Evolutionary conservation across 305 asterid species (phyloP), one percentile per base, ranked within the genome.

Genomic region (Fraxinus xanthoxyloides): DNA sequence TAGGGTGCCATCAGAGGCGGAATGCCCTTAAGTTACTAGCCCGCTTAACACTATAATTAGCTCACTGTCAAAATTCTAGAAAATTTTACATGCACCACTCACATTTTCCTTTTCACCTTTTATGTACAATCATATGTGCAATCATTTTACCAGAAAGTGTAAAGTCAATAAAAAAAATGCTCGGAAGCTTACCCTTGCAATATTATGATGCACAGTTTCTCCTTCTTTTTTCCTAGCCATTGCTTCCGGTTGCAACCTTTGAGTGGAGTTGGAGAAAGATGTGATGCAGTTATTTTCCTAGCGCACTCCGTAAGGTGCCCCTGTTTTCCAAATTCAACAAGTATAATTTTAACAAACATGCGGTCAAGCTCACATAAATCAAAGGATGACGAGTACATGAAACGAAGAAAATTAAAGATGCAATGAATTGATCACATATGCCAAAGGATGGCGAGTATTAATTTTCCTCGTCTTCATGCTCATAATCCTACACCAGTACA

Each of bases 361-460:
- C 19, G 0, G 36, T 4, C 35, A 28, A 67, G 67, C 26, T 19
- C 12, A 7, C 28, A 56, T 7, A 56, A 19, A 21, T 21, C 67
- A 56, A 19, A 67, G 19, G 74, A 69, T 30, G 23, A 31, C 12
- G 19, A 69, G 40, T 69, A 31, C 21, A 69, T 24, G 73, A 65
- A 65, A 63, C 7, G 2, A 9, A 69, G 38, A 69, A 28, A 69
- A 28, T 31, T 31, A 12, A 69, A 69, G 75, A 69, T 31, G 38
- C 75, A 69, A 30, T 15, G 38, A 23, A 76, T 30, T 78, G 69
- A 28, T 46, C 69, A 82, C 79, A 77, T 21, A 30, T 26, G 76
- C 76, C n/a, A 46, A 72, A 80, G 46, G 81, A 82, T 38, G 79
- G 79, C 2, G 23, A 51, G 21, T 4, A 51, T 51, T 51, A 51